Base-by-base conservation (phyloP, 257 asterid species). In the Capsicum chinense region DNA sequence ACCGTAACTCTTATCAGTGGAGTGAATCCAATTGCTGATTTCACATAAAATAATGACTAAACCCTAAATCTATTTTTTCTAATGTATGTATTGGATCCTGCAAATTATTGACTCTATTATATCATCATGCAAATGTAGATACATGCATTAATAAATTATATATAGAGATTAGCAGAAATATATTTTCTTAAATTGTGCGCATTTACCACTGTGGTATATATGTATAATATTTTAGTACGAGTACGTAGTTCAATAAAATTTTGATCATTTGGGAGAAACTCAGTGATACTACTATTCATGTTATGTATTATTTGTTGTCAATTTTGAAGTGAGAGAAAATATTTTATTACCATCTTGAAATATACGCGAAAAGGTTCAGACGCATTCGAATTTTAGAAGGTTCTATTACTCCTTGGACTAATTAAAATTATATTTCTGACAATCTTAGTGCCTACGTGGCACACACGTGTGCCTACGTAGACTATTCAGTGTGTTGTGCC, bases 41-140 rank as follows among this genome's bases (percentile, higher is more conserved):
- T 7, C 19, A 39, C 1, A 16, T 13, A 48, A 50, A 50, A 50
- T 17, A n/a, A 17, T 19, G 17, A 48, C 42, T 73, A 11, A 19
- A 12, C 42, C 59, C 0, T 73, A 47, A 8, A 47, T n/a, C 10
- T 73, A 3, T 5, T 10, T 21, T 10, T 47, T n/a, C 33, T 37
- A 66, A 80, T 60, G 58, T 47, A 60, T 6, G 52, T 58, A 60
- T 80, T 80, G 60, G 83, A 60, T 80, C 74, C 1, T 6, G 21
- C n/a, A 80, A 80, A 60, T 33, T 64, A 80, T 17, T 26, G 42
- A 50, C 17, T n/a, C 7, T 74, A 74, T 42, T 47, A 13, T 42
- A 11, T 74, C 37, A 48, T 56, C 60, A 74, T 19, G 35, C 80
- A 73, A 37, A 73, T 26, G 33, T 26, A 26, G 33, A 26, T 64